A percentile compares a stretch with the other conserved stretches of the same genome.
These are phyloP conservation scores for Xylaria sp. DNA, from an alignment of 2,329 filamentous ascomycete genomes.

Conservation along the genomic window DNA sequence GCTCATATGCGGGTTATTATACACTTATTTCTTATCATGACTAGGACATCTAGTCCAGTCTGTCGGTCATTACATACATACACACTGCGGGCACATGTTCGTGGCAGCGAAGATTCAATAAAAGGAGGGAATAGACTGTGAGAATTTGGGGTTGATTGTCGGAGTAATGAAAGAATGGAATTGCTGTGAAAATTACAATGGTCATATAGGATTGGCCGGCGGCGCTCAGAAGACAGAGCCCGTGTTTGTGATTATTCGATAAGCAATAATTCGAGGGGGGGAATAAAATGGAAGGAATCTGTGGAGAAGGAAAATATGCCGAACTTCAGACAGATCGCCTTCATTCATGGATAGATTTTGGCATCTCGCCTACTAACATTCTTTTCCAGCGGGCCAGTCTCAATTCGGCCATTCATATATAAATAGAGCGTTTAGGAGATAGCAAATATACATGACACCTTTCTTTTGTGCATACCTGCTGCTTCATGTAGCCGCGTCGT, in stretches of 20 bases:
- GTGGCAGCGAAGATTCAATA: neutral
- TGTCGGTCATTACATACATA: conserved; percentile 1
- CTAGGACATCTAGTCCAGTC: neutral
- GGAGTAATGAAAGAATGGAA: neutral
- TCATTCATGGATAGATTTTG: neutral
- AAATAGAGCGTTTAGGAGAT: neutral
- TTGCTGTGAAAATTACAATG: neutral
- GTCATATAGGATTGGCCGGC: neutral
- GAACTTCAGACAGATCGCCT: neutral
- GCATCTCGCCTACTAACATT: neutral
- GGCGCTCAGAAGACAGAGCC: neutral
- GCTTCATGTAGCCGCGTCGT: neutral
- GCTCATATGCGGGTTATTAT: neutral
- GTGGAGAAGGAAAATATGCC: neutral
- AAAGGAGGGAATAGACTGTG: neutral
- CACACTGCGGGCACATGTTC: neutral
- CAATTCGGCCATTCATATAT: neutral
- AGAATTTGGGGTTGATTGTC: neutral
- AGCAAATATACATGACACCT: neutral
- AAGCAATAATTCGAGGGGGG: neutral
- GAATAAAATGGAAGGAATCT: neutral
- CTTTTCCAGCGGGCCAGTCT: neutral
- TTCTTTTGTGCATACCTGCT: neutral
- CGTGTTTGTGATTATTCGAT: neutral
- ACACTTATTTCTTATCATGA: neutral